These are phyloP conservation scores for Geotrichum cucujoidarum DNA, from an alignment of 1,139 yeast species.

Conservation along the genomic window DNA sequence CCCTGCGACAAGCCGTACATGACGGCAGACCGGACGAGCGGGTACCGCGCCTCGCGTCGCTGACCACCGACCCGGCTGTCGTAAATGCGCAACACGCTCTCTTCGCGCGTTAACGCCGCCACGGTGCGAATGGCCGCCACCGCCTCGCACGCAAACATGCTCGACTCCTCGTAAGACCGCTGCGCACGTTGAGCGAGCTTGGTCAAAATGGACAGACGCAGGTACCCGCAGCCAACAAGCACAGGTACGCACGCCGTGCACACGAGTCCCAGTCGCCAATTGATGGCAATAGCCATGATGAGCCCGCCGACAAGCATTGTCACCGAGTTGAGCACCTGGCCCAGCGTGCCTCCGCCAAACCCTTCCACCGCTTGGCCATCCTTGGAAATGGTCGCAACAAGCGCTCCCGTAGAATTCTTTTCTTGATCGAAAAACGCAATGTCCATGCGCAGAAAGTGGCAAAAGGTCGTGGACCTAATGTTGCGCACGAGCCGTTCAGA, in stretches of 20 bases:
- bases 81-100: slow-evolving; percentile 33
- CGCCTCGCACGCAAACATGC: slow-evolving; percentile 38
- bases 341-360: slow-evolving; percentile 80
- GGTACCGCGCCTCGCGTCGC: slow-evolving; percentile 31
- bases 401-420: slow-evolving; percentile 57
- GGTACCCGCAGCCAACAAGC: slow-evolving; percentile 66
- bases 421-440: slow-evolving; percentile 82
- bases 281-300: slow-evolving; percentile 60
- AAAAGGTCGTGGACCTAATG: slow-evolving; percentile 31
- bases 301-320: slow-evolving; percentile 72
- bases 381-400: slow-evolving; percentile 73
- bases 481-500: slow-evolving; percentile 17
- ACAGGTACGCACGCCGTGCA: slow-evolving; percentile 61
- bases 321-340: slow-evolving; percentile 67
- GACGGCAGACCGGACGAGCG: slow-evolving; percentile 32
- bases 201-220: slow-evolving; percentile 72
- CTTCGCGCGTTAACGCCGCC: slow-evolving; percentile 38
- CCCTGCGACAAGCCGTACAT: slow-evolving; percentile 38
- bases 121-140: slow-evolving; percentile 40
- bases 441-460: slow-evolving; percentile 58
- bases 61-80: slow-evolving; percentile 31
- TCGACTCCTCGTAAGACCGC: slow-evolving; percentile 38
- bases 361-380: slow-evolving; percentile 85
- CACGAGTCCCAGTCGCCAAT: slow-evolving; percentile 61
- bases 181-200: slow-evolving; percentile 53